Evolutionary conservation across 352 stramenopile species (phyloP).

Genomic region (Phytophthora citricola): DNA sequence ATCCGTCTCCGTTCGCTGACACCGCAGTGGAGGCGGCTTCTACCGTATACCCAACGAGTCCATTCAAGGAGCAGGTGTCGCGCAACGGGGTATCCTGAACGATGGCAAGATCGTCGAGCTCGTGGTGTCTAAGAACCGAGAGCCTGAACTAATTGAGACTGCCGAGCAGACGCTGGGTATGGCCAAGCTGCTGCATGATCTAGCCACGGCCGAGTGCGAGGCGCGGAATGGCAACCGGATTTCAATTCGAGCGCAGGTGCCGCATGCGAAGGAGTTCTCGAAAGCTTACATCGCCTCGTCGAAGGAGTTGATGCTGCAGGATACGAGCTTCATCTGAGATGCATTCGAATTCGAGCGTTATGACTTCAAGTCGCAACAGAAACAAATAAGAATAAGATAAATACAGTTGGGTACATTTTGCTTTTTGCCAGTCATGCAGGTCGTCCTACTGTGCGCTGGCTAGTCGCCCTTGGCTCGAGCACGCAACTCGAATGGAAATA

Average conservation of each 20-base stretch:
- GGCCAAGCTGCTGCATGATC: conserved; percentile 77
- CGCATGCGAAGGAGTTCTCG: conserved; percentile 70
- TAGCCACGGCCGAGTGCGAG: conserved; percentile 73
- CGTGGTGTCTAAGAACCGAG: conserved; percentile 40
- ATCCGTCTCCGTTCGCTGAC: conserved; percentile 24
- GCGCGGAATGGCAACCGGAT: conserved; percentile 67
- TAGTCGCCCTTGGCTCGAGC: conserved; percentile 21
- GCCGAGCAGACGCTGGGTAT: conserved; percentile 80
- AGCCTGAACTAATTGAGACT: conserved; percentile 58
- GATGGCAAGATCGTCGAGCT: conserved; percentile 43
- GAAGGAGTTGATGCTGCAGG: conserved; percentile 74
- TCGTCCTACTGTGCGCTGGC: neutral
- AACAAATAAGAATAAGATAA: neutral
- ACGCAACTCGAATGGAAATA: conserved; percentile 14
- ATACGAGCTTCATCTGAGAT: conserved; percentile 46
- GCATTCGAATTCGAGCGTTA: conserved; percentile 6
- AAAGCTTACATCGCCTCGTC: conserved; percentile 71
- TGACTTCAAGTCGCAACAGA: neutral
- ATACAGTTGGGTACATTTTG: neutral
- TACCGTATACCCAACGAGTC: conserved; percentile 33
- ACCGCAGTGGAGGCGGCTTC: conserved; percentile 21
- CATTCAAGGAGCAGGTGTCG: conserved; percentile 62
- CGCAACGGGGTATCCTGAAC: conserved; percentile 56
- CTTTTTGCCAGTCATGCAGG: neutral
- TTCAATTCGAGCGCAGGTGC: conserved; percentile 54